Percentiles rank a stretch among this genome's conserved stretches.
phyloP scores from a whole-genome alignment of 2,329 filamentous ascomycete species.

The Blumeriella jaapii region DNA sequence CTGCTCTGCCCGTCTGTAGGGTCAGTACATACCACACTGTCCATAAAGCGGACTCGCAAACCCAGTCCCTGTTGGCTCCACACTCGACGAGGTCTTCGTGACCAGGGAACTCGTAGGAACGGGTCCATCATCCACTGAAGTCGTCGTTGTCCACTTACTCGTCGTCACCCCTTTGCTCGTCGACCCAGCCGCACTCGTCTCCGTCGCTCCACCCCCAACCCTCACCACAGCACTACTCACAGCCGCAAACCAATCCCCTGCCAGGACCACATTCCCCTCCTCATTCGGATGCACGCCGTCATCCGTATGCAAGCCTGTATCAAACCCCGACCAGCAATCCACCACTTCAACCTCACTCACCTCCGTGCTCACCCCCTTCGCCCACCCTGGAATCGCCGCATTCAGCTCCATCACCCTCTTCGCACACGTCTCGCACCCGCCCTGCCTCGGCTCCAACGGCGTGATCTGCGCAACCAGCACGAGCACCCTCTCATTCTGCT shows the following conservation, averaged over 20 bases:
- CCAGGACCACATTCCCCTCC: conserved; percentile 25
- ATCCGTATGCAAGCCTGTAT: conserved; percentile 21
- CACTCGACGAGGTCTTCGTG: conserved; percentile 3
- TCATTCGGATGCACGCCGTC: conserved; percentile 29
- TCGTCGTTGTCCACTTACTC: not conserved
- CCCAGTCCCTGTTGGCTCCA: not conserved
- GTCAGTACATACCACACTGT: conserved; percentile 1
- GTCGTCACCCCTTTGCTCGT: not conserved
- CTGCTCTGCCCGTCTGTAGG: not conserved
- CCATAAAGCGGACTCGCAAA: not conserved
- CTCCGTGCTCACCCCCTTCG: conserved; percentile 17
- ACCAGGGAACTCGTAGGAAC: not conserved
- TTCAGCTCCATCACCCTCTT: conserved; percentile 13
- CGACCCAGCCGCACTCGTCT: not conserved
- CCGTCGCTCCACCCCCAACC: not conserved
- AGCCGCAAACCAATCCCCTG: conserved; percentile 22
- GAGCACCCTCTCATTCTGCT: conserved; percentile 30
- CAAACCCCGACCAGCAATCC: conserved; percentile 28
- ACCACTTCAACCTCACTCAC: conserved; percentile 27
- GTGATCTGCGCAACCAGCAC: conserved; percentile 20
- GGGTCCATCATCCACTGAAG: not conserved
- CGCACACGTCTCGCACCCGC: conserved; percentile 3
- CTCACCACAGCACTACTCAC: conserved; percentile 5
- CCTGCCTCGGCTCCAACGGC: conserved; percentile 4
- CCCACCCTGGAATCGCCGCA: conserved; percentile 27